A percentile compares a stretch with the other conserved stretches of the same genome.
These are phyloP conservation scores for Fusarium buxicola DNA, from an alignment of 2,329 filamentous ascomycete genomes.

Conservation along the genomic window DNA sequence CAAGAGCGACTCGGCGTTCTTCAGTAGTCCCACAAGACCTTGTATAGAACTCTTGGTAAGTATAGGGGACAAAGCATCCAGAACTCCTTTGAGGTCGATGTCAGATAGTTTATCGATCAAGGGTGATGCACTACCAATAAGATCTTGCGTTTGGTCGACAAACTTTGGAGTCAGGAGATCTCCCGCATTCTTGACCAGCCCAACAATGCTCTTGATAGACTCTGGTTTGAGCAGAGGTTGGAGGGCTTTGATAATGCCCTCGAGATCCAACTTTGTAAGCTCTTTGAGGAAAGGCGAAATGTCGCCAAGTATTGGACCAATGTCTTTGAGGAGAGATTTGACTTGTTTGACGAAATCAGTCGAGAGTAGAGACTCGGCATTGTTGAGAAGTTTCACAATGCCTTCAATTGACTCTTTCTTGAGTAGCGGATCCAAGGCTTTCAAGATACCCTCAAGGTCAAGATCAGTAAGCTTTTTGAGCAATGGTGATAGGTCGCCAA, in stretches of 20 bases:
- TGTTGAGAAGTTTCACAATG: conserved; percentile 41
- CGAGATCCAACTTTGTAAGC: conserved; percentile 50
- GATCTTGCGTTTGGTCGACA: conserved; percentile 34
- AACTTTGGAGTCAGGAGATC: conserved; percentile 35
- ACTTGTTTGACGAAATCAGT: conserved; percentile 40
- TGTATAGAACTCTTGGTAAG: conserved; percentile 45
- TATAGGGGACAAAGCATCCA: conserved; percentile 43
- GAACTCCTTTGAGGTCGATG: conserved; percentile 50
- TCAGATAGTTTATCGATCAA: conserved; percentile 45
- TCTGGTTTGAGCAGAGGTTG: conserved; percentile 51
- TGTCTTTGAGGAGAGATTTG: conserved; percentile 31
- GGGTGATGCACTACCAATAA: conserved; percentile 38
- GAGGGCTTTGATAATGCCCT: conserved; percentile 47
- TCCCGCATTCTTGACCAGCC: conserved; percentile 50
- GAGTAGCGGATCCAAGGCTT: conserved; percentile 41
- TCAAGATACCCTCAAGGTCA: conserved; percentile 50
- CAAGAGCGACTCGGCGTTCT: conserved; percentile 43
- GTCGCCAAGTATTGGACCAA: conserved; percentile 41
- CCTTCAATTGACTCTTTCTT: conserved; percentile 46
- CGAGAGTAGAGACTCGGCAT: conserved; percentile 40
- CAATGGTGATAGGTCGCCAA: conserved; percentile 43
- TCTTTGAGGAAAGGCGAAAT: conserved; percentile 32
- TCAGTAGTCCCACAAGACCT: conserved; percentile 42
- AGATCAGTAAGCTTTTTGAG: conserved; percentile 47
- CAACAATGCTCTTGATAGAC: conserved; percentile 45